phyloP scores from a whole-genome alignment of 768 basidiomycete genomes.

The Mycena capillaripes region DNA sequence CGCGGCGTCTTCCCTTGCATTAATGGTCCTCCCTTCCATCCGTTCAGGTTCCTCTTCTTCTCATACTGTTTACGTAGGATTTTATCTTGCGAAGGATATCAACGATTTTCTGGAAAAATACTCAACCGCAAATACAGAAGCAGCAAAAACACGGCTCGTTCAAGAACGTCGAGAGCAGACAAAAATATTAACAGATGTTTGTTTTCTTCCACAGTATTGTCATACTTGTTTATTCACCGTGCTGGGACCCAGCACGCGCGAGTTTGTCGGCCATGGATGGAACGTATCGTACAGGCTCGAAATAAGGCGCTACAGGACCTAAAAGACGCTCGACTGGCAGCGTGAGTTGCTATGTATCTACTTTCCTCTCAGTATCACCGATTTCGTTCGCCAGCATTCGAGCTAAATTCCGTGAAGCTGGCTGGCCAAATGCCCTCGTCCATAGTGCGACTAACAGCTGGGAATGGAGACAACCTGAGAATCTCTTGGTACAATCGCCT shows the following conservation, averaged over 20 bases:
- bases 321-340: not conserved
- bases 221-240: not conserved
- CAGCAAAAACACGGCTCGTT: not conserved
- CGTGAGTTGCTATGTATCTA: not conserved
- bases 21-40: not conserved
- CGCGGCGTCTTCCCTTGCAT: constrained; percentile 14
- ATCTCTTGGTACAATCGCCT: not conserved
- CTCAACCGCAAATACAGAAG: not conserved
- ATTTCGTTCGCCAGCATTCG: not conserved
- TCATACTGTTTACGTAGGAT: not conserved
- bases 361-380: not conserved
- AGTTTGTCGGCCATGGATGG: constrained; percentile 11
- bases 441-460: too few species aligned
- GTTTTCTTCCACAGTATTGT: not conserved
- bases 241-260: not conserved
- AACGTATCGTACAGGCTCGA: not conserved
- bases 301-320: not conserved
- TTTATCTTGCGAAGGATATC: constrained; percentile 14
- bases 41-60: not conserved
- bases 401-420: constrained; percentile 21
- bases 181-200: not conserved
- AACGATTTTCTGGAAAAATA: constrained; percentile 2
- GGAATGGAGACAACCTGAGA: not conserved
- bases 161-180: constrained; percentile 15
- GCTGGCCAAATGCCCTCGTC: not conserved